Evolutionary conservation across 768 basidiomycete genomes (phyloP).

Genomic region (Dioszegia crocea): DNA sequence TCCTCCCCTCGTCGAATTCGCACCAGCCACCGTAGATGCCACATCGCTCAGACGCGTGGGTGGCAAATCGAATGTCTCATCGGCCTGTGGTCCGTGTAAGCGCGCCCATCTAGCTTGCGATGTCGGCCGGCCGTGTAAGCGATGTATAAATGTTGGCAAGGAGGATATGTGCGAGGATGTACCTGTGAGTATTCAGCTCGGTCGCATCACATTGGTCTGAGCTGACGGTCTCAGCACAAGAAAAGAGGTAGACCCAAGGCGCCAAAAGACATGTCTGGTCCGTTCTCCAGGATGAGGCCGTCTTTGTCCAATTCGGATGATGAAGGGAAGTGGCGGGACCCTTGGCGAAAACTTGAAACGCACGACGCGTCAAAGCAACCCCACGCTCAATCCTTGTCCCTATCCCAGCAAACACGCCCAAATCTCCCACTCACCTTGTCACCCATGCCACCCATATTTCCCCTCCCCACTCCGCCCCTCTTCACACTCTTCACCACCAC

Average conservation of each 20-base stretch:
- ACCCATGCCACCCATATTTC: background rate
- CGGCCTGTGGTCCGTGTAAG: slow-evolving; percentile 43
- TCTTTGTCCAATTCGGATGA: background rate
- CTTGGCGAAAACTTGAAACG: no score
- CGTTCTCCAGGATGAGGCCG: slow-evolving; percentile 17
- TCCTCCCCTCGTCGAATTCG: background rate
- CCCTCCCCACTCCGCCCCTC: slow-evolving; percentile 8
- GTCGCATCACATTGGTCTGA: background rate
- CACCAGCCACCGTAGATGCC: background rate
- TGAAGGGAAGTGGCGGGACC: slow-evolving; percentile 19
- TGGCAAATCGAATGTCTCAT: slow-evolving; percentile 36
- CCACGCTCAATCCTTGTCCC: no score
- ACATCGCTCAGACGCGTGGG: slow-evolving; percentile 20
- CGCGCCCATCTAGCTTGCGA: slow-evolving; percentile 43
- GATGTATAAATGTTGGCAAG: slow-evolving; percentile 41
- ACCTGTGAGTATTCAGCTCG: slow-evolving; percentile 29
- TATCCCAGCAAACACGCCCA: no score
- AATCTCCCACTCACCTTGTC: no score
- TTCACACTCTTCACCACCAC: slow-evolving; percentile 44
- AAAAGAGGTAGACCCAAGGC: slow-evolving; percentile 41
- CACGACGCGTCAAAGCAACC: no score
- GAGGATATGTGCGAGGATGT: slow-evolving; percentile 39
- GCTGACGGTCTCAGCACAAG: slow-evolving; percentile 27
- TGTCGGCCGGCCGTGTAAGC: slow-evolving; percentile 35
- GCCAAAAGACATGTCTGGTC: slow-evolving; percentile 18